Evolutionary conservation across 2,329 filamentous ascomycete genomes (phyloP).

Genomic region (Botrytis porri): DNA sequence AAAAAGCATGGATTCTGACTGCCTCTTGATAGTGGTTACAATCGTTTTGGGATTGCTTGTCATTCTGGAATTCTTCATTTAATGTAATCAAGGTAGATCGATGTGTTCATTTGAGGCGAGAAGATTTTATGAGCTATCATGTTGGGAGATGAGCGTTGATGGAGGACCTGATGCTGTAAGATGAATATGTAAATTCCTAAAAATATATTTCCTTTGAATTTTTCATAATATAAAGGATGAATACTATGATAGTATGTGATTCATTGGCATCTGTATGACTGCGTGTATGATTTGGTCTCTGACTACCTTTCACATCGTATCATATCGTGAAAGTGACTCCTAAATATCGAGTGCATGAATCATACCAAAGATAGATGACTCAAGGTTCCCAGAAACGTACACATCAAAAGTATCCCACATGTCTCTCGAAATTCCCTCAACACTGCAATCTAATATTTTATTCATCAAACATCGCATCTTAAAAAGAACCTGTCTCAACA

Average conservation of each 20-base stretch:
- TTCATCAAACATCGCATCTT: neutral
- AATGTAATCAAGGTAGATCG: too few species aligned
- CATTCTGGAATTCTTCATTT: neutral
- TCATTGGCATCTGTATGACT: neutral
- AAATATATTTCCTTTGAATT: neutral
- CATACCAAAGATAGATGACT: neutral
- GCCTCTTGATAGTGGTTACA: too few species aligned
- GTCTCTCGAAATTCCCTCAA: neutral
- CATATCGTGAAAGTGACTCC: neutral
- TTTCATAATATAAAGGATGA: neutral
- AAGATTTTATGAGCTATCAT: neutral
- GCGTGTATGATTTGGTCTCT: neutral
- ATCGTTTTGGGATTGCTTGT: neutral
- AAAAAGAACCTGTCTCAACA: neutral
- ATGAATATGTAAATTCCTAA: neutral
- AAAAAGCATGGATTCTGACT: neutral
- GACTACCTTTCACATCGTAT: neutral
- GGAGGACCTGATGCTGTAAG: neutral
- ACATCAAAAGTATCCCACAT: neutral
- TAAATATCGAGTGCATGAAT: neutral
- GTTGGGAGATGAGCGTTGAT: neutral
- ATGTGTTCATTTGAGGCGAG: neutral
- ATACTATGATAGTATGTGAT: neutral
- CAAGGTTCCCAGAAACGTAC: too few species aligned
- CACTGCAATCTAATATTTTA: neutral